phyloP scores from a whole-genome alignment of 257 asterid species.

The Solanum habrochaites region DNA sequence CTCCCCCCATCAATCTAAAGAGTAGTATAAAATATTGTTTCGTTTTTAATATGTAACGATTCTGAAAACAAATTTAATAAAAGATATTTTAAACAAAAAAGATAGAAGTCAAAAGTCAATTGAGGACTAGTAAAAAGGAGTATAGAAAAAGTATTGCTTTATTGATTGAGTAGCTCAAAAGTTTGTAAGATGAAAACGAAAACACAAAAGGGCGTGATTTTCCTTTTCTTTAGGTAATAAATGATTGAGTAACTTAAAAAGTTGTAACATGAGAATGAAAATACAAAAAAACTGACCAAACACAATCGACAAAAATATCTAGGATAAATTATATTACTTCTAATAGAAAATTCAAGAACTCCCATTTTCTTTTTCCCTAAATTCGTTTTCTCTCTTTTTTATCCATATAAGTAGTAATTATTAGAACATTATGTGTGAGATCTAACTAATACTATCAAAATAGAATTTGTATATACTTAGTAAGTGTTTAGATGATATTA shows the following conservation, averaged over 20 bases:
- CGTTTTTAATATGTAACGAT: too few relatives aligned
- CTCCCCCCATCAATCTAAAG: not conserved
- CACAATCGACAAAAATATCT: not conserved
- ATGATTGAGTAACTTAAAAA: not conserved
- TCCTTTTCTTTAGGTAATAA: not conserved
- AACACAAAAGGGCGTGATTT: not conserved
- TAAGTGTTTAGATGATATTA: too few relatives aligned
- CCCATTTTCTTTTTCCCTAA: not conserved
- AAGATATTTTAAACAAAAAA: too few relatives aligned
- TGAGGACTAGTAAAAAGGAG: not conserved
- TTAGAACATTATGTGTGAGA: too few relatives aligned
- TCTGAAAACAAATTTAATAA: too few relatives aligned
- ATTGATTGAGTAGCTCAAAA: not conserved
- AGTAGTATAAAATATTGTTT: too few relatives aligned
- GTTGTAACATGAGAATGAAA: not conserved
- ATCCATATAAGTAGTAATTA: too few relatives aligned
- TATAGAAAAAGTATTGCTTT: not conserved
- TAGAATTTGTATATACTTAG: too few relatives aligned
- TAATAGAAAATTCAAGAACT: not conserved
- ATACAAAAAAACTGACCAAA: not conserved
- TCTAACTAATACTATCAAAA: too few relatives aligned
- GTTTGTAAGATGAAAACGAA: not conserved
- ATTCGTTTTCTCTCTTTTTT: too few relatives aligned
- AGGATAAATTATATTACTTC: not conserved
- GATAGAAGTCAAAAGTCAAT: not conserved